Conservation (phyloP, 106 monocot species). For the Phalaenopsis aphrodite region DNA sequence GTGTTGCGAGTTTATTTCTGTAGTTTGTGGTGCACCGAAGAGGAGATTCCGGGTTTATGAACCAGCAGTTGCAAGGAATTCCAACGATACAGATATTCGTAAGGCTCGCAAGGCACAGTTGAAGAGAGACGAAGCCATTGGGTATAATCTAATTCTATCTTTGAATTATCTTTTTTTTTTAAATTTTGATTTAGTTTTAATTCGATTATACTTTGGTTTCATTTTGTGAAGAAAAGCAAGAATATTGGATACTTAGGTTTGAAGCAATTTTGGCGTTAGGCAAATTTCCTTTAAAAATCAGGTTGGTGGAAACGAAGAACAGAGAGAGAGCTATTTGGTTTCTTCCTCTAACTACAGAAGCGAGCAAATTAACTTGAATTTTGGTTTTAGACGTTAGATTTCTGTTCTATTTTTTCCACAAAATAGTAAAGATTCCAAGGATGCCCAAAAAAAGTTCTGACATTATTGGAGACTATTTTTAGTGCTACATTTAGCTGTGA, state of each 20-base stretch:
- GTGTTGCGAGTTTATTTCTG: not conserved
- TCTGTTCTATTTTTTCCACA: no score
- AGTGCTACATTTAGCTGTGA: no score
- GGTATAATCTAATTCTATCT: conserved; percentile 19
- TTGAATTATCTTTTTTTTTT: not conserved
- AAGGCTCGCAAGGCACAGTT: conserved; percentile 53
- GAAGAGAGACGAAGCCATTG: conserved; percentile 51
- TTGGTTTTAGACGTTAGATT: no score
- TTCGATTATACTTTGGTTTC: not conserved
- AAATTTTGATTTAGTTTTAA: not conserved
- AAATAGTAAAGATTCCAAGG: no score
- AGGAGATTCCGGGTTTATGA: conserved; percentile 57
- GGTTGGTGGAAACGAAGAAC: no score
- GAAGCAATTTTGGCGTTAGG: no score
- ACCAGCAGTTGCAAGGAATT: conserved; percentile 42
- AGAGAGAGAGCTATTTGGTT: no score
- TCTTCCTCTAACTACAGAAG: no score
- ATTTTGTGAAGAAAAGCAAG: not conserved
- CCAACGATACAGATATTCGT: conserved; percentile 34
- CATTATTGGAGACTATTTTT: no score
- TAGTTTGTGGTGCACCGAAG: conserved; percentile 65
- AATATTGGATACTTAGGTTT: not conserved
- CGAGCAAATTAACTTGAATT: no score
- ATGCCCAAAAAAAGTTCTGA: no score
- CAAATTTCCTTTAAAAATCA: no score